Base-by-base conservation (phyloP, 805 yeast species). In the Kuraishia floccosa region DNA sequence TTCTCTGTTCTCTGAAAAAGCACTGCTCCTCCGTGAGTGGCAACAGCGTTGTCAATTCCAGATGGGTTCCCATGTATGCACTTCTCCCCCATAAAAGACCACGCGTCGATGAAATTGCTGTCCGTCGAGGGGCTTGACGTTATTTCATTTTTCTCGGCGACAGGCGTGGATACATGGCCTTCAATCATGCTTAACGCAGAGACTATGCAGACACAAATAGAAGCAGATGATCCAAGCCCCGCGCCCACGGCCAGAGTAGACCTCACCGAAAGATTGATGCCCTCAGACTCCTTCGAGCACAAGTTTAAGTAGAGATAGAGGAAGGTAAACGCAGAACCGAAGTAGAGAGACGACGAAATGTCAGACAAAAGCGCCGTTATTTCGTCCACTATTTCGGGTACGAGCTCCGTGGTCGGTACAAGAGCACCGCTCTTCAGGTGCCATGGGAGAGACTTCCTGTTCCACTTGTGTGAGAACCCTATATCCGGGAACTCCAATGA, bases 61-160 rank as follows among this genome's bases (percentile, higher is more conserved):
- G 93, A 78, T 6, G 98, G 98, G 43, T 82, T 86, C 2, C 97
- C 97, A 49, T 89, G 97, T 42, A 87, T 82, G 49, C 96, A 85
- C 49, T 79, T 80, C 52, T 91, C 98, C 24, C 96, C 97, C 60
- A 89, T 65, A 40, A 80, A 80, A 2, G 97, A 76, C 94, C 95
- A 87, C 5, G 63, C 56, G 40, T 89, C 89, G 37, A 91, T 75
- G 38, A 76, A 68, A n/a, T 60, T 54, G 17, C 76, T 63, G 32
- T 68, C 76, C 4, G 48, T 52, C 0, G 57, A 47, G 29, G 52
- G 58, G 21, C 39, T 41, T 2, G 44, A 32, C n/a, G 50, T 49
- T 13, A 56, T 49, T 14, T 67, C 70, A 9, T 53, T 47, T 1
- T 43, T 36, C 3, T 42, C 48, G 15, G 57, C 28, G 0, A 49